Evolutionary conservation across 371 early-diverging fungal genomes (phyloP).

Genomic region (Batkoa obscura): DNA sequence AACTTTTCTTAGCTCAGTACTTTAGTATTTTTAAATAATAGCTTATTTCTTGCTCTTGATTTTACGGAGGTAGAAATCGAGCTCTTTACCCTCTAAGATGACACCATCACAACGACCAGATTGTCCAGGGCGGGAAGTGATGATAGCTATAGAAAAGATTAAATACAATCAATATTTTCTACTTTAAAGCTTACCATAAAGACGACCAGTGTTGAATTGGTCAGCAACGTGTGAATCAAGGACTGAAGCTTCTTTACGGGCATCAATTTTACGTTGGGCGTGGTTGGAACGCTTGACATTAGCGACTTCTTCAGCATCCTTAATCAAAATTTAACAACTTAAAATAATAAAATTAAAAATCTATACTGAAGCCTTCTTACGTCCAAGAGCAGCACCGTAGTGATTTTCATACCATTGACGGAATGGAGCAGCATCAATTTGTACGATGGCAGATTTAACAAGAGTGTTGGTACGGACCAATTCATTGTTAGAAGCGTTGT

Average conservation of each 20-base stretch:
- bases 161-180: background rate
- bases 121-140: conserved; percentile 98
- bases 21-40: background rate
- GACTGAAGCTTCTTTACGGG: conserved; percentile 60
- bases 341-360: background rate
- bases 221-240: conserved; percentile 81
- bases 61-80: conserved; percentile 89
- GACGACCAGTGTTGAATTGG: conserved; percentile 92
- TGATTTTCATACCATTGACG: conserved; percentile 96
- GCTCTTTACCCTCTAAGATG: conserved; percentile 98
- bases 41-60: conserved; percentile 57
- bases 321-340: background rate
- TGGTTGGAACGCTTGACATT: conserved; percentile 76
- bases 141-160: conserved; percentile 28
- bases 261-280: conserved; percentile 71
- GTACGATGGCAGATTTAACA: conserved; percentile 96
- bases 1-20: no score
- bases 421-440: conserved; percentile 98
- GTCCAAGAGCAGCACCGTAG: conserved; percentile 80
- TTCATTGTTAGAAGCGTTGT: conserved; percentile 99
- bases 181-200: conserved; percentile 36
- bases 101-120: conserved; percentile 97
- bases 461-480: conserved; percentile 99
- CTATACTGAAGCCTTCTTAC: conserved; percentile 43
- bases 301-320: conserved; percentile 21